These are phyloP conservation scores for Yarrowia sp. DNA, from an alignment of 805 yeast genomes.

Conservation along the genomic window DNA sequence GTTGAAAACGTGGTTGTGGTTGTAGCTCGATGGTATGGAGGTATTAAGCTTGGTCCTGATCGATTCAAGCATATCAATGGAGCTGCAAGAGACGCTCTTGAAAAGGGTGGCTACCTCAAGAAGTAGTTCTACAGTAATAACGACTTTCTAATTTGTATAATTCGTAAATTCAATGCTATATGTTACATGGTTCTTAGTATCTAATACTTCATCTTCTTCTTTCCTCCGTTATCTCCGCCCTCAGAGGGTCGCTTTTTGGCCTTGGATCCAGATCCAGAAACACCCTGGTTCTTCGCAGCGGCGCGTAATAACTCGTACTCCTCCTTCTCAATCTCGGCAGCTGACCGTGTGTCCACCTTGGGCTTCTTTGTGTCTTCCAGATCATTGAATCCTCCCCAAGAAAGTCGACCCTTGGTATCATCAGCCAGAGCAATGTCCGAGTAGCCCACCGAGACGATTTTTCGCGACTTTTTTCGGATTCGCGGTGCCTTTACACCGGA, in stretches of 20 bases:
- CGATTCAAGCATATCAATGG: slow-evolving; percentile 86
- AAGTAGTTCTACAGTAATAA: neutral
- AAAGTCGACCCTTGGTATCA: slow-evolving; percentile 16
- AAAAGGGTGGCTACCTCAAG: slow-evolving; percentile 49
- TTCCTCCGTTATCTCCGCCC: slow-evolving; percentile 6
- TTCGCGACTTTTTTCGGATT: neutral
- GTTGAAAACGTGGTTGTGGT: slow-evolving; percentile 82
- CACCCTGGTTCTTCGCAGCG: slow-evolving; percentile 24
- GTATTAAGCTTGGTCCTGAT: slow-evolving; percentile 87
- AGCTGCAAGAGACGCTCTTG: slow-evolving; percentile 79
- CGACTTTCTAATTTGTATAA: neutral
- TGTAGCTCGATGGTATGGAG: slow-evolving; percentile 92
- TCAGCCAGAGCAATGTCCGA: slow-evolving; percentile 13
- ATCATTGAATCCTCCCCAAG: slow-evolving; percentile 25
- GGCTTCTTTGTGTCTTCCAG: slow-evolving; percentile 13
- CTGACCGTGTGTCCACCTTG: neutral
- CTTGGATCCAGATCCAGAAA: slow-evolving; percentile 22
- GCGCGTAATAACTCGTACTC: neutral
- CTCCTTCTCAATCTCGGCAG: slow-evolving; percentile 7
- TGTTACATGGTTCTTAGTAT: neutral
- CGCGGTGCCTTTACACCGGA: slow-evolving; percentile 1
- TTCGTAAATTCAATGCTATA: too few species aligned
- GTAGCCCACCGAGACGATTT: slow-evolving; percentile 8
- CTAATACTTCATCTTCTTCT: slow-evolving; percentile 17
- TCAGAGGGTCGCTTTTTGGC: slow-evolving; percentile 23